Conservation (phyloP, 306 rosid species). For the Adenanthera pavonina region DNA sequence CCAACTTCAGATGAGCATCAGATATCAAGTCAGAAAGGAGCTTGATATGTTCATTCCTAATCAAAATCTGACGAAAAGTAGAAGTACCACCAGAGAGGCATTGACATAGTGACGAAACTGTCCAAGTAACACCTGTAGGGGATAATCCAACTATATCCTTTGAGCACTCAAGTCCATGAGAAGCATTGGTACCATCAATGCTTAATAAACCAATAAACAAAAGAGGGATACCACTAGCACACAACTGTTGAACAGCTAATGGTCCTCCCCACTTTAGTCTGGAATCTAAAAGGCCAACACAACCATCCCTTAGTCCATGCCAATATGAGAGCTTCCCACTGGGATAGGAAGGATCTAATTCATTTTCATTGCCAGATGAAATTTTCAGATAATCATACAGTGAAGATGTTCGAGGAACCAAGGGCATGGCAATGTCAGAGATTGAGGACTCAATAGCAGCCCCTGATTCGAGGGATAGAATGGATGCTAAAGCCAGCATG, state of each 20-base stretch:
- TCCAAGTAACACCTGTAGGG: slow-evolving; percentile 85
- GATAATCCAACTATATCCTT: slow-evolving; percentile 76
- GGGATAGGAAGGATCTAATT: slow-evolving; percentile 44
- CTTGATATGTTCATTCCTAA: slow-evolving; percentile 71
- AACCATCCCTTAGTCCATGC: slow-evolving; percentile 89
- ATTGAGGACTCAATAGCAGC: slow-evolving; percentile 73
- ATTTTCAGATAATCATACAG: slow-evolving; percentile 67
- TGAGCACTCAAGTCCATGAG: slow-evolving; percentile 54
- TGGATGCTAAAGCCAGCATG: slow-evolving; percentile 87
- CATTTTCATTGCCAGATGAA: slow-evolving; percentile 58
- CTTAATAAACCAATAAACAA: slow-evolving; percentile 73
- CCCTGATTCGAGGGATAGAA: slow-evolving; percentile 82
- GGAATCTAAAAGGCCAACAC: slow-evolving; percentile 85
- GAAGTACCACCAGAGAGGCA: slow-evolving; percentile 82
- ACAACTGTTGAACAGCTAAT: slow-evolving; percentile 85
- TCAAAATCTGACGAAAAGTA: slow-evolving; percentile 79
- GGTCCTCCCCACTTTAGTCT: slow-evolving; percentile 91
- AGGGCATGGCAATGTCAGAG: slow-evolving; percentile 77
- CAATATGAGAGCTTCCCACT: slow-evolving; percentile 69
- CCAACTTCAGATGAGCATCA: slow-evolving; percentile 75
- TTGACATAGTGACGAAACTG: slow-evolving; percentile 72
- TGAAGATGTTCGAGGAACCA: slow-evolving; percentile 77
- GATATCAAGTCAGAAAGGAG: slow-evolving; percentile 69
- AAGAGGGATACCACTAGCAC: slow-evolving; percentile 79
- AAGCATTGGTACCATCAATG: slow-evolving; percentile 46